A percentile compares a stretch with the other conserved stretches of the same genome.
Evolutionary conservation across 75 land plant genomes (phyloP).

Genomic region (Selaginella moellendorffii): DNA sequence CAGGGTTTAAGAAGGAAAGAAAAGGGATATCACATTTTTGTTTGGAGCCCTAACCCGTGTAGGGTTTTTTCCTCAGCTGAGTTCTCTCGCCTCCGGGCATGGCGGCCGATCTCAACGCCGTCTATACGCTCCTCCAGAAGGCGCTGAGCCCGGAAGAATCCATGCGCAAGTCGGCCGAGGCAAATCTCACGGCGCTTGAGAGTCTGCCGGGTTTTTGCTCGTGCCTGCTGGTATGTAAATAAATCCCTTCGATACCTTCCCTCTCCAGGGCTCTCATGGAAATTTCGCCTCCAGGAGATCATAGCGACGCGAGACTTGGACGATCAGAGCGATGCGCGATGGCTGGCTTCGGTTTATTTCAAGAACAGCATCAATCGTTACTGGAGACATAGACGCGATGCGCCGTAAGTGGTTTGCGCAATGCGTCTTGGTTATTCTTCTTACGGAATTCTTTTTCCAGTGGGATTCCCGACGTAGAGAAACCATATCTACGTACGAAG

Average conservation of each 20-base stretch:
- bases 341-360: slow-evolving; percentile 87
- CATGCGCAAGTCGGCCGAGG: slow-evolving; percentile 77
- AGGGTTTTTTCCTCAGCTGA: neutral
- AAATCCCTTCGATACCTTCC: neutral
- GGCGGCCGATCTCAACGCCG: slow-evolving; percentile 52
- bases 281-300: slow-evolving; percentile 56
- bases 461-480: slow-evolving; percentile 78
- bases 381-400: slow-evolving; percentile 76
- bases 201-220: slow-evolving; percentile 87
- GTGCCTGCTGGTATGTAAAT: slow-evolving; percentile 59
- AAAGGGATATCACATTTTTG: no score
- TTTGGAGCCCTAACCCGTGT: neutral
- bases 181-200: slow-evolving; percentile 60
- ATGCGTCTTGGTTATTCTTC: neutral
- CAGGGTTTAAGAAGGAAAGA: no score
- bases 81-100: neutral
- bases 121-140: slow-evolving; percentile 58
- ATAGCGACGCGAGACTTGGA: slow-evolving; percentile 61
- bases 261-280: neutral
- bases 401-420: slow-evolving; percentile 37
- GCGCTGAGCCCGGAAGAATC: slow-evolving; percentile 55
- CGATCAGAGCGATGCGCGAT: slow-evolving; percentile 52
- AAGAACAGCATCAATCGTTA: slow-evolving; percentile 90
- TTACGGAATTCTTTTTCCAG: slow-evolving; percentile 20
- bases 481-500: slow-evolving; percentile 58